phyloP scores from a whole-genome alignment of 1,284 basidiomycete species.

The Phellinidium pouzarii region DNA sequence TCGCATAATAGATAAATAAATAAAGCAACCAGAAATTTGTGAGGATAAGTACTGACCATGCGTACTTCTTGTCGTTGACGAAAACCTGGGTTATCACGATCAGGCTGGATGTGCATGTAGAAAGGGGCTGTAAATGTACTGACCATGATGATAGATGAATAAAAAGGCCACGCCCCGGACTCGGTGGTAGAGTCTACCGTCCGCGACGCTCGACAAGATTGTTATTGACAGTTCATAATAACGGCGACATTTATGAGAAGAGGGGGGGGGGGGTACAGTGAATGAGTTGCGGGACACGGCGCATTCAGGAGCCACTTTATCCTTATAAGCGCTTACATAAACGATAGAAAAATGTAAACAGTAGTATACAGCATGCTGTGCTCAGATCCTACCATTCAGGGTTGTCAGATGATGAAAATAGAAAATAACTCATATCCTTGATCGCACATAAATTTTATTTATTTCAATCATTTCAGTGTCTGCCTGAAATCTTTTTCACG shows the following conservation, averaged over 20 bases:
- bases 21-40: neutral
- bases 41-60: slow-evolving; percentile 45
- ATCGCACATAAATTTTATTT: no score
- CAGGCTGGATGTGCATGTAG: neutral
- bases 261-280: slow-evolving; percentile 2
- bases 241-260: neutral
- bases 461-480: no score
- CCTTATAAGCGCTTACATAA: neutral
- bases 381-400: neutral
- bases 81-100: slow-evolving; percentile 45
- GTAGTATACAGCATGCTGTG: neutral
- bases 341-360: neutral
- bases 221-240: slow-evolving; percentile 12
- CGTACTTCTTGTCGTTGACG: slow-evolving; percentile 76
- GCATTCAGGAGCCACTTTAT: neutral
- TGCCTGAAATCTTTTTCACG: no score
- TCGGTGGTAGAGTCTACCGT: slow-evolving; percentile 23
- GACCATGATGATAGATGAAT: slow-evolving; percentile 14
- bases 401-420: no score
- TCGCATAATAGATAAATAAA: slow-evolving; percentile 2
- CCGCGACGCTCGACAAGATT: slow-evolving; percentile 13
- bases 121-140: slow-evolving; percentile 1
- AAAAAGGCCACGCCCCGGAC: slow-evolving; percentile 23
- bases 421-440: no score
- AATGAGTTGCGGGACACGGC: neutral